Base-by-base conservation (phyloP, 2,329 filamentous ascomycete species). In the Ceratocystis diversiconidia region DNA sequence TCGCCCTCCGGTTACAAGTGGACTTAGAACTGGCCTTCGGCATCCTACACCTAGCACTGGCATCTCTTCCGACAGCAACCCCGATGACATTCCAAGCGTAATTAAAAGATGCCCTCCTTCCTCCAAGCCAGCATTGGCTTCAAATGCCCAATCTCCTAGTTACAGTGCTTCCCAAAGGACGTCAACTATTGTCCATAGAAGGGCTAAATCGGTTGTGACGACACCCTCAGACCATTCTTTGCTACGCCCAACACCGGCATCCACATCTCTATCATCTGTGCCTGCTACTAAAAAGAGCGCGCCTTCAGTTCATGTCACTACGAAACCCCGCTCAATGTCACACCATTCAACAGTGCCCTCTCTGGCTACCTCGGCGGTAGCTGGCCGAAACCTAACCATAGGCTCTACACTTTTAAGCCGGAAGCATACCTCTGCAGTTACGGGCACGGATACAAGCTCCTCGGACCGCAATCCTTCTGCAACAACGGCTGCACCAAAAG, bases 31-130 rank as follows among this genome's bases (percentile, higher is more conserved):
- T 62, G 60, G 32, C 15, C 1, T 62, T 7, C 36, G 60, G 22
- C n/a, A 43, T 46, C 36, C 48, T 41, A 41, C 60, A 46, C 36
- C 19, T 12, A 72, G 69, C 32, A 52, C 48, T 15, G 25, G 48
- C 8, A 48, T 48, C 46, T 48, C 17, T 22, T 25, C 22, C 2
- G 19, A 41, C 36, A 62, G n/a, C 19, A 46, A 41, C 60, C 25
- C 25, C 19, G 10, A 62, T 46, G 60, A 46, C 5, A 28, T 44
- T 46, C n/a, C 32, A 43, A 32, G 41, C 55, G 61, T 22, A 15
- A 25, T 1, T 22, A 48, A 41, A 25, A 72, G 72, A 44, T 74
- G 75, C 67, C 74, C 74, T 19, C 74, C 75, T 3, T 72, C 72
- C 15, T 73, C 72, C 5, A 41, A 60, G 41, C 64, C 69, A 15